Evolutionary conservation across 2,329 filamentous ascomycete species (phyloP).

Genomic region (Exophiala sideris): DNA sequence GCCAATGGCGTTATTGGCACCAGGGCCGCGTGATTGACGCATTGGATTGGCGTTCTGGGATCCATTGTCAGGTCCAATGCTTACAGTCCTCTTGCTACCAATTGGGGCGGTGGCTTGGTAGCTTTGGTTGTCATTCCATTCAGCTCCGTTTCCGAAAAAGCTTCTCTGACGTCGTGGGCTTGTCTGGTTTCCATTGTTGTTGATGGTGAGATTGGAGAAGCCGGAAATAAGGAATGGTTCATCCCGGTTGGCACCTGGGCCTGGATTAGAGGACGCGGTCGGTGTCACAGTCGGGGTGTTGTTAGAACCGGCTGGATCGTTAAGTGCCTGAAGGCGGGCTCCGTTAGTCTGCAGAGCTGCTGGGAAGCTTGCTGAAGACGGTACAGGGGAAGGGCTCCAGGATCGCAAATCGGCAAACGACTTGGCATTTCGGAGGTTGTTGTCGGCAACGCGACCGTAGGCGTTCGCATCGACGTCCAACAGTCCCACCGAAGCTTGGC

Average conservation of each 20-base stretch:
- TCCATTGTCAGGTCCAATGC: slow-evolving; percentile 56
- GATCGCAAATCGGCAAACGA: slow-evolving; percentile 94
- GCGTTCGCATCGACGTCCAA: slow-evolving; percentile 73
- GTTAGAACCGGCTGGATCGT: slow-evolving; percentile 55
- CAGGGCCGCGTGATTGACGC: slow-evolving; percentile 60
- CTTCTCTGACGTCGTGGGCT: slow-evolving; percentile 33
- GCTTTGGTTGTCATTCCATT: slow-evolving; percentile 26
- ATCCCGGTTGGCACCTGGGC: slow-evolving; percentile 49
- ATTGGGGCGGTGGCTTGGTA: slow-evolving; percentile 53
- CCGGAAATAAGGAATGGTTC: slow-evolving; percentile 62
- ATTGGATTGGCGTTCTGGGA: slow-evolving; percentile 55
- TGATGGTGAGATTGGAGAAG: slow-evolving; percentile 58
- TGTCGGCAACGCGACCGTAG: slow-evolving; percentile 60
- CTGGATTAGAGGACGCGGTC: slow-evolving; percentile 48
- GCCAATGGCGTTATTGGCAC: slow-evolving; percentile 57
- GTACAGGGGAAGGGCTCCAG: slow-evolving; percentile 89
- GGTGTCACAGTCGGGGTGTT: slow-evolving; percentile 63
- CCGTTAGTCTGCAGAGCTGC: slow-evolving; percentile 63
- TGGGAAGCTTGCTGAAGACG: slow-evolving; percentile 84
- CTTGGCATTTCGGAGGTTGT: slow-evolving; percentile 84
- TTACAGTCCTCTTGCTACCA: slow-evolving; percentile 62
- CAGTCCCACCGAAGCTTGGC: slow-evolving; percentile 76
- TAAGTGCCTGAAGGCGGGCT: slow-evolving; percentile 58
- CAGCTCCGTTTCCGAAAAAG: slow-evolving; percentile 25
- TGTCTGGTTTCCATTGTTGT: slow-evolving; percentile 37